These are phyloP conservation scores for Rhododendron ferrugineum DNA, from an alignment of 148 eudicot species.

Conservation along the genomic window DNA sequence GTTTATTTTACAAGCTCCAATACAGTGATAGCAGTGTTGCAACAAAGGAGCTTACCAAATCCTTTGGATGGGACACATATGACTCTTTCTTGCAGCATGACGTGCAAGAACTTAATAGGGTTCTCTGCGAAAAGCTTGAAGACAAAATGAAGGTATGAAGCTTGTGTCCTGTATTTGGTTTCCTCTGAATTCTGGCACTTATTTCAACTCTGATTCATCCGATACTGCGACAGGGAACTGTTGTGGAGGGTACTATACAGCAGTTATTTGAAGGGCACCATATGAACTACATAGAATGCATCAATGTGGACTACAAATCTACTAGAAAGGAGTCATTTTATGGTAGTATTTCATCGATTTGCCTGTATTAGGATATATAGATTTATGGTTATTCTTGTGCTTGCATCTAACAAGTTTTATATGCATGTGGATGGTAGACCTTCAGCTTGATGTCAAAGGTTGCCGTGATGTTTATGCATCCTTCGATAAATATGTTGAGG, in stretches of 20 bases:
- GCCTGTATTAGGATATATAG: not conserved
- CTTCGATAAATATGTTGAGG: constrained; percentile 96
- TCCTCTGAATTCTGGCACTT: not conserved
- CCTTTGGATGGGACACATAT: constrained; percentile 94
- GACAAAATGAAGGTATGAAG: constrained; percentile 83
- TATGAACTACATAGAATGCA: constrained; percentile 95
- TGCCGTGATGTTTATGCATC: constrained; percentile 93
- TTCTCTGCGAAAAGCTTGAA: constrained; percentile 94
- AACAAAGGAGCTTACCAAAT: constrained; percentile 89
- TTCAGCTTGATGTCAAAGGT: constrained; percentile 98
- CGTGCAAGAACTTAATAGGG: constrained; percentile 93
- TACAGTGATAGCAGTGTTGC: constrained; percentile 89
- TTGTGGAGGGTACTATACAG: constrained; percentile 95
- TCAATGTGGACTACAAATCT: constrained; percentile 87
- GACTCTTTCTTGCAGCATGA: constrained; percentile 99
- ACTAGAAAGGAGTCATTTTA: constrained; percentile 92
- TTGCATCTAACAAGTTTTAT: not conserved
- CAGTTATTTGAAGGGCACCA: constrained; percentile 94
- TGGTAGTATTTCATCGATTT: constrained; percentile 33
- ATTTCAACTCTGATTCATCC: not conserved
- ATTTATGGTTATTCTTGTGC: not conserved
- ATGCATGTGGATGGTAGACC: constrained; percentile 41
- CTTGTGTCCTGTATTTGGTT: not conserved
- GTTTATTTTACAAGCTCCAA: constrained; percentile 90
- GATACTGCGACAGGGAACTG: constrained; percentile 63